Evolutionary conservation across 331 rosid species (phyloP), one percentile per base, ranked within the genome.

Genomic region (Prunus yedoensis): DNA sequence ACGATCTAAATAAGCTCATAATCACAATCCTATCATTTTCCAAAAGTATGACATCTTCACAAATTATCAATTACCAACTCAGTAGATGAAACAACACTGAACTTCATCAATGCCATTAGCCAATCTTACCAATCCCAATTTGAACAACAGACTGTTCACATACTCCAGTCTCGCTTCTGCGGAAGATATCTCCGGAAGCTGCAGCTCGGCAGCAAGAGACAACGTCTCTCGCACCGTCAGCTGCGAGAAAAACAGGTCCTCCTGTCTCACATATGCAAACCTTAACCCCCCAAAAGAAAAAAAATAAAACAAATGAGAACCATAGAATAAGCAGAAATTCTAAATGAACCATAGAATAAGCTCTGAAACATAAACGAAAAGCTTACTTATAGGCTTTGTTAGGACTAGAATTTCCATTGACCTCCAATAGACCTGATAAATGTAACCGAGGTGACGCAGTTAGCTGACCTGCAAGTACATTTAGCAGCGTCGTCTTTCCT

Each of bases 181-280:
- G 16, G 92, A 87, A 43, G 92, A 69, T 77, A 84, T 76, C 78
- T 78, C 81, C 50, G 86, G 82, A 82, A 88, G 95, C 91, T 91
- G 98, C 71, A 94, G 87, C 78, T 94, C 96, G 0, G 88, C 91
- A 28, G 98, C 95, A 73, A 94, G 95, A 54, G 91, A 86, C 78
- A 94, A 66, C 1, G 98, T 94, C 79, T 91, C 97, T 75, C 91
- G 84, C 74, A 91, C 98, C 2, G 97, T 91, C 71, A 94, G 88
- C 92, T 94, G 98, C 45, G 98, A 94, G 88, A 87, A 94, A 77
- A 89, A 91, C 58, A 91, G 87, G 81, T 94, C 98, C 80, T 94
- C 98, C 85, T 91, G 98, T 77, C 97, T 91, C 90, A 94, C 95
- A 80, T 74, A 90, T 30, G 98, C 98, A 82, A 86, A 81, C 94